phyloP scores from a whole-genome alignment of 306 rosid species.

The Fagus sylvatica region DNA sequence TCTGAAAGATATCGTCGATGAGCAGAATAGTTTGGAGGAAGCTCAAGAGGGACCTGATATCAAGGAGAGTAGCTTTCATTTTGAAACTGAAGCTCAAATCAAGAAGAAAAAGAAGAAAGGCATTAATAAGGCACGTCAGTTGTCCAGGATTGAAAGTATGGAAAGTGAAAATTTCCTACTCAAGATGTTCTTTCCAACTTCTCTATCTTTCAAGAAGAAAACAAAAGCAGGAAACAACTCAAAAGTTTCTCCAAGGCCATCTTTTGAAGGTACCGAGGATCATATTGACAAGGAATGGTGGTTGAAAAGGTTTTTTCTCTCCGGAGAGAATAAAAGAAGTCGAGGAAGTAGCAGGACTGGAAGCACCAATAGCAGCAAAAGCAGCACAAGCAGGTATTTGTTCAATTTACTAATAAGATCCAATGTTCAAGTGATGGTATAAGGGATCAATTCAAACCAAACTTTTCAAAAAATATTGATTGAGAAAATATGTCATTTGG shows the following conservation, averaged over 20 bases:
- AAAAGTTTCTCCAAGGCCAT: conserved; percentile 34
- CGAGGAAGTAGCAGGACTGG: conserved; percentile 14
- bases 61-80: neutral
- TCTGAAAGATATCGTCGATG: conserved; percentile 60
- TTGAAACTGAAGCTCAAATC: conserved; percentile 14
- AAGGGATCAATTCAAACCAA: neutral
- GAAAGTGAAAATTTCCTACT: conserved; percentile 56
- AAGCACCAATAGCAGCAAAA: conserved; percentile 24
- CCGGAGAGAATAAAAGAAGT: conserved; percentile 28
- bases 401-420: neutral
- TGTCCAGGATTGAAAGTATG: conserved; percentile 55
- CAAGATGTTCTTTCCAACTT: conserved; percentile 64
- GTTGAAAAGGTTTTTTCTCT: conserved; percentile 19
- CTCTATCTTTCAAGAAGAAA: conserved; percentile 53
- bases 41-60: conserved; percentile 20
- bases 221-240: conserved; percentile 33
- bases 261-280: conserved; percentile 21
- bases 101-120: conserved; percentile 26
- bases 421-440: no score
- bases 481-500: no score
- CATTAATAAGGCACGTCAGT: conserved; percentile 30
- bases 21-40: conserved; percentile 30
- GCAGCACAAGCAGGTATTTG: conserved; percentile 45
- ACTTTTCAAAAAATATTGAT: neutral
- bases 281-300: conserved; percentile 30